Evolutionary conservation across 1,284 basidiomycete genomes (phyloP).

Genomic region (Sporisorium reilianum): DNA sequence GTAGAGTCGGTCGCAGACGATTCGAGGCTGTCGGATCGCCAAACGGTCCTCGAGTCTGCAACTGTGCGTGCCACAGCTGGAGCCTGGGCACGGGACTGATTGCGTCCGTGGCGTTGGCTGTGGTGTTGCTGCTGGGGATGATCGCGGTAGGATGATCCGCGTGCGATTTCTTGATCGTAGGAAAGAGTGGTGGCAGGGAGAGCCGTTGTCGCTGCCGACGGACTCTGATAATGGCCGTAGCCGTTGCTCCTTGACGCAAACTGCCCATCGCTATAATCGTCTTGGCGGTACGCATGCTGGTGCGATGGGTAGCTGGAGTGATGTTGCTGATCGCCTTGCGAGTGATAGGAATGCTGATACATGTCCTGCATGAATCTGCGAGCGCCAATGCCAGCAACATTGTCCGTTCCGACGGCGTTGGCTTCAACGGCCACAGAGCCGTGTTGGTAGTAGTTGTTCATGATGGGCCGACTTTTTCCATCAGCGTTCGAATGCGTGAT

Average conservation of each 20-base stretch:
- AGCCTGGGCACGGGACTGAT: neutral
- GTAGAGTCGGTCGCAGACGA: conserved; percentile 30
- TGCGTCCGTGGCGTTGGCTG: neutral
- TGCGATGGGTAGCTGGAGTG: neutral
- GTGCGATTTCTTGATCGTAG: too few relatives aligned
- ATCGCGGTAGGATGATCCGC: neutral
- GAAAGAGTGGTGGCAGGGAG: neutral
- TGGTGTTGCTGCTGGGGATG: neutral
- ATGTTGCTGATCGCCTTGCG: neutral
- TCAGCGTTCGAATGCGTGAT: neutral
- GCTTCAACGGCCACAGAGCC: conserved; percentile 6
- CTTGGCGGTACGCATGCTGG: conserved; percentile 5
- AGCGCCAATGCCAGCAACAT: conserved; percentile 51
- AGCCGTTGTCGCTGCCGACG: neutral
- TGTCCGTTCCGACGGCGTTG: conserved; percentile 12
- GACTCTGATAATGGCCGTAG: conserved; percentile 2
- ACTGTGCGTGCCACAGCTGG: neutral
- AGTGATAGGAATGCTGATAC: conserved; percentile 20
- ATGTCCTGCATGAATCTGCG: conserved; percentile 44
- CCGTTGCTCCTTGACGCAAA: conserved; percentile 4
- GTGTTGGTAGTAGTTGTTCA: conserved; percentile 12
- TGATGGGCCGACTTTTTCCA: neutral
- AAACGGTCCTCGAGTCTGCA: neutral
- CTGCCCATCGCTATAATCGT: neutral
- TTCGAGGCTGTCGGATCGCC: conserved; percentile 19